Conservation (phyloP, 2,329 filamentous ascomycete species). For the Fusarium transvaalense region DNA sequence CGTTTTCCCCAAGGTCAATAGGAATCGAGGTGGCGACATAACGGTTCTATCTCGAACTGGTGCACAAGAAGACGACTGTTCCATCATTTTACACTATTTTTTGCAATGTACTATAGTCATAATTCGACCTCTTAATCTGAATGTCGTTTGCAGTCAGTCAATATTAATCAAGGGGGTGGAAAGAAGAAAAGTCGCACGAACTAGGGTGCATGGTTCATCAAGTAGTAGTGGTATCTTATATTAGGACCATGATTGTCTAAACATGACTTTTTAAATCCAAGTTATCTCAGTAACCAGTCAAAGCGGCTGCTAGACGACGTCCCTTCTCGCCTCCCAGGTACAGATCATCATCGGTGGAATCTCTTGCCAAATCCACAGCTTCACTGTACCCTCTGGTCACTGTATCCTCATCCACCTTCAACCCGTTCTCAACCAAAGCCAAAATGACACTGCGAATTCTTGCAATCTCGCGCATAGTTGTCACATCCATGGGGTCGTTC, state of each 20-base stretch:
- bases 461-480: slow-evolving; percentile 89
- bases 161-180: neutral
- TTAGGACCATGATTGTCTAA: neutral
- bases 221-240: slow-evolving; percentile 42
- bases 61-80: neutral
- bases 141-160: neutral
- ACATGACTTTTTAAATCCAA: neutral
- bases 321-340: slow-evolving; percentile 72
- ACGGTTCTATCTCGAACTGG: neutral
- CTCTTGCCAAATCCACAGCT: slow-evolving; percentile 78
- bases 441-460: slow-evolving; percentile 84
- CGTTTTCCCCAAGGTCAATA: neutral
- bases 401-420: slow-evolving; percentile 90
- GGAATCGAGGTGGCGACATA: neutral
- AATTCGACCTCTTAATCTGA: neutral
- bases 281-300: slow-evolving; percentile 46
- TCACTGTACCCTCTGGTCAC: slow-evolving; percentile 86
- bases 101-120: slow-evolving; percentile 16
- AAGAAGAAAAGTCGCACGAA: neutral
- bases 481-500: slow-evolving; percentile 84
- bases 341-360: slow-evolving; percentile 69
- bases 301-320: slow-evolving; percentile 60
- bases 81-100: neutral
- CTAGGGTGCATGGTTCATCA: neutral
- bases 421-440: slow-evolving; percentile 83